Evolutionary conservation across 176 grass and related monocot species (phyloP), one percentile per base, ranked within the genome.

Genomic region (Lolium rigidum): DNA sequence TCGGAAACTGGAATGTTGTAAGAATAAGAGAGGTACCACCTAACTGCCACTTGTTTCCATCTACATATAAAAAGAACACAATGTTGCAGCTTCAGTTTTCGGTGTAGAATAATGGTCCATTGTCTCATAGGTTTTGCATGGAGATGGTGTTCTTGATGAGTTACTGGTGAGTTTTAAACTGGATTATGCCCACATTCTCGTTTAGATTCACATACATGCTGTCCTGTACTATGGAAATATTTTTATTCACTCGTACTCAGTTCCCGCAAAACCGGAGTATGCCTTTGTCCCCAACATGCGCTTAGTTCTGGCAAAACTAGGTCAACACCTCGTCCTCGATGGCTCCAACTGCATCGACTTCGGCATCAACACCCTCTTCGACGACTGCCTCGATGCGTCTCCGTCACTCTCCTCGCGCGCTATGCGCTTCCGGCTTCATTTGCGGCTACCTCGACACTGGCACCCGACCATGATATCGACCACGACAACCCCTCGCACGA

Each of bases 111-210:
- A 50, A 85, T 57, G 52, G 17, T n/a, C 13, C 18, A 35, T 89
- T 76, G 81, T 86, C 22, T 93, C 82, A 39, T 70, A 95, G 96
- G 89, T 95, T 94, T 91, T 98, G 86, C 96, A 95, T 77, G 96
- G 96, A 82, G 96, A 98, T 94, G 96, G 92, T 25, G 88, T 98
- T 80, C 83, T 98, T 70, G 96, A 98, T 62, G 88, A 98, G 77
- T 85, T 83, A 48, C 88, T 90, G 90, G 96, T 95, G 71, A 78
- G 85, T 82, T 77, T 10, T 6, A 22, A 77, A 69, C 55, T 61
- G 77, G 74, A 91, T 67, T 13, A 43, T 68, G 49, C 20, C 22
- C 49, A 84, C 8, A 2, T 48, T 80, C 22, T 84, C 0, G 1
- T 87, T 84, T 68, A 74, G 10, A 68, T 65, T 66, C 31, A 48